phyloP scores from a whole-genome alignment of 768 basidiomycete genomes.

The Mycena rebaudengoi region DNA sequence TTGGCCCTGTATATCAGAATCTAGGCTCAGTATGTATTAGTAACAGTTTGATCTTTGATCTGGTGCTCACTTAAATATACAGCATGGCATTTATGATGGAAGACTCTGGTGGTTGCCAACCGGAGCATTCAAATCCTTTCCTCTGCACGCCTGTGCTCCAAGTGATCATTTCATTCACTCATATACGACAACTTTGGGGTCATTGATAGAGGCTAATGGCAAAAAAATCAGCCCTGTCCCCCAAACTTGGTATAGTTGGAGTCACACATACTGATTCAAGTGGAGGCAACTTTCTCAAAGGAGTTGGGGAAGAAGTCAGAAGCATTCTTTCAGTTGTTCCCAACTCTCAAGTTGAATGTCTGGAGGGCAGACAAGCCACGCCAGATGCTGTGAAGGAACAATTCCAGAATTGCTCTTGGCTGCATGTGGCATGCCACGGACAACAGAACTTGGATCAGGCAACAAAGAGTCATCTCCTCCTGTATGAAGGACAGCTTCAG shows the following conservation, averaged over 20 bases:
- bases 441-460: neutral
- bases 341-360: neutral
- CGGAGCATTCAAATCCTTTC: constrained; percentile 20
- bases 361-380: neutral
- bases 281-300: neutral
- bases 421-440: neutral
- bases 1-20: constrained; percentile 6
- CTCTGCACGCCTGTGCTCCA: constrained; percentile 22
- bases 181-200: constrained; percentile 18
- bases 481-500: neutral
- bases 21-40: neutral
- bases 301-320: neutral
- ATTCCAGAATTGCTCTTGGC: neutral
- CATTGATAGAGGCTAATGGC: constrained; percentile 5
- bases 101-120: constrained; percentile 28
- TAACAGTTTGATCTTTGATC: neutral
- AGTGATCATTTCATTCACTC: constrained; percentile 12
- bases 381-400: neutral
- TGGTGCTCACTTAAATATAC: neutral
- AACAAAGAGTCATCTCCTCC: neutral
- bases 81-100: constrained; percentile 15
- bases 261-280: neutral
- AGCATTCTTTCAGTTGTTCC: neutral
- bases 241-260: neutral
- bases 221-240: neutral